phyloP scores from a whole-genome alignment of 2,329 filamentous ascomycete species.

The Sarocladiaceae sp. region DNA sequence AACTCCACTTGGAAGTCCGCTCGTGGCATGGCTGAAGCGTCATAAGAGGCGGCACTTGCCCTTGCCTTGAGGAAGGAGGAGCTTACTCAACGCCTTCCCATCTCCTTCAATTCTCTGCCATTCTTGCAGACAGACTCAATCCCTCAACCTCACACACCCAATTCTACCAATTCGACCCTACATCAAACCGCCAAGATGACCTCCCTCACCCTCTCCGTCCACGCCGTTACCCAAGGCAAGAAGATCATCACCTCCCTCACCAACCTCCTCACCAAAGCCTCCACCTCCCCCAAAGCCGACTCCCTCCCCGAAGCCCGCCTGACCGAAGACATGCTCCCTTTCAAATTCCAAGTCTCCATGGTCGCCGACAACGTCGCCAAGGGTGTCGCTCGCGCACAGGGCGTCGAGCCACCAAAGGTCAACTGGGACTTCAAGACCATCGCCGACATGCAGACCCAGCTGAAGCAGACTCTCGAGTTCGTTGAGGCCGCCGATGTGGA shows the following conservation, averaged over 20 bases:
- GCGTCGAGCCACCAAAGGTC: constrained; percentile 20
- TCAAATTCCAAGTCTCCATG: constrained; percentile 35
- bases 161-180: not conserved
- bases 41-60: not conserved
- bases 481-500: constrained; percentile 29
- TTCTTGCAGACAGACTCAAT: too few relatives aligned
- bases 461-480: too few relatives aligned
- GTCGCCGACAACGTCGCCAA: constrained; percentile 25
- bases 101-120: not conserved
- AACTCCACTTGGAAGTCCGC: not conserved
- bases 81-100: not conserved
- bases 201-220: constrained; percentile 37
- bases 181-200: constrained; percentile 10
- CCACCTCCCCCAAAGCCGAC: constrained; percentile 25
- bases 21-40: too few relatives aligned
- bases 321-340: constrained; percentile 37
- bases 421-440: constrained; percentile 27
- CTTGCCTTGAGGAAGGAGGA: not conserved
- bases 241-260: constrained; percentile 27
- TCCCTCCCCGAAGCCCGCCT: constrained; percentile 28
- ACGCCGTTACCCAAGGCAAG: constrained; percentile 26
- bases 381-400: constrained; percentile 28
- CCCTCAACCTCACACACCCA: not conserved
- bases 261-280: constrained; percentile 31
- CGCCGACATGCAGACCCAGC: too few relatives aligned